Evolutionary conservation across 345 rosid species (phyloP), one percentile per base, ranked within the genome.

Genomic region (Camelina neglecta): DNA sequence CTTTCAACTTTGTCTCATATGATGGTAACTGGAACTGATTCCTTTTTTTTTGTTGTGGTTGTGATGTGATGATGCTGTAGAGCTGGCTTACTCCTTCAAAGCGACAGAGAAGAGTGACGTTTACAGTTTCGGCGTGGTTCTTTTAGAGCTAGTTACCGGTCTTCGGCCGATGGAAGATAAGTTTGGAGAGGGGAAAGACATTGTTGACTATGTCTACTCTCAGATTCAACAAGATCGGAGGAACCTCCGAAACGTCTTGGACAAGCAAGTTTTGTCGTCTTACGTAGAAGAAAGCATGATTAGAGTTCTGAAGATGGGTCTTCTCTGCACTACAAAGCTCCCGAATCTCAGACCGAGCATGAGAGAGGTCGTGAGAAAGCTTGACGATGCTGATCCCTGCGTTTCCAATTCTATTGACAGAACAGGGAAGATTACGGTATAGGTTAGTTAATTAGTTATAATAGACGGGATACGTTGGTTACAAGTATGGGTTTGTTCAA

Each of bases 91-190:
- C 62, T 78, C 92, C 8, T 77, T 71, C 24, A 88, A 90, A 64
- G 90, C 86, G 1, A 89, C 86, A 0, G 91, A 86, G 66, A 94
- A 90, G 83, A 90, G 88, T 33, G 98, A 94, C 6, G 96, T 92
- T 7, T 90, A 89, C 71, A 92, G 97, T 69, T 92, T 86, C 8
- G 97, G 98, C 1, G 92, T 94, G 29, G 97, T 94, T 67, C 89
- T 94, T 29, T 81, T 90, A 35, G 97, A 94, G 71, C 48, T 94
- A 21, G 79, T 82, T 2, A 90, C 91, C 0, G 88, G 96, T 33
- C 84, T 80, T 65, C 80, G 71, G 49, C 85, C 97, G 0, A 51
- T 88, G 8, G 98, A 92, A 75, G 95, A 89, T 2, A 84, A 79
- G 65, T 92, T 84, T 15, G 96, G 96, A 36, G 95, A 90, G 35